phyloP scores from a whole-genome alignment of 2,329 filamentous ascomycete species.

The Cladophialophora yegresii region DNA sequence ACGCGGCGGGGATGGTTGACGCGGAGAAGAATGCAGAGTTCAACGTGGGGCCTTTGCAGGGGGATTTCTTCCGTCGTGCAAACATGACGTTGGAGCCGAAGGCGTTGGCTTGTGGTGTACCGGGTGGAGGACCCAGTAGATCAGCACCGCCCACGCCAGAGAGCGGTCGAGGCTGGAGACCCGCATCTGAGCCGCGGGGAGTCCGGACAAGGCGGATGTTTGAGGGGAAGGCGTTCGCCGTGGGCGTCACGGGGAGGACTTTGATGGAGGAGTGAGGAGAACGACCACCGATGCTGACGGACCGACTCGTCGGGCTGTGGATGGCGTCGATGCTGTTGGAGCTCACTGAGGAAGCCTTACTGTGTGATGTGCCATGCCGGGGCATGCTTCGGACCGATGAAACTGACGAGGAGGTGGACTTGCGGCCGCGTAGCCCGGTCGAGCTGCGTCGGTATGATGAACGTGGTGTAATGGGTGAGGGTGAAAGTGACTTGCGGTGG shows the following conservation, averaged over 20 bases:
- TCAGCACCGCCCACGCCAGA: constrained; percentile 24
- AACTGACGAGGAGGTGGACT: constrained; percentile 93
- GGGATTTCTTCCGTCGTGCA: constrained; percentile 49
- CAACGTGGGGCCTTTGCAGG: constrained; percentile 50
- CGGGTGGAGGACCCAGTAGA: constrained; percentile 8
- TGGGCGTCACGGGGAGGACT: constrained; percentile 89
- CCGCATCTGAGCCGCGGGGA: constrained; percentile 32
- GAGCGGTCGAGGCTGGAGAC: constrained; percentile 17
- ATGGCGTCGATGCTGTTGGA: constrained; percentile 73
- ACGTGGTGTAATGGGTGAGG: constrained; percentile 82
- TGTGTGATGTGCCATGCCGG: constrained; percentile 77
- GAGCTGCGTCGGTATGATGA: constrained; percentile 83
- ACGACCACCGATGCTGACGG: constrained; percentile 55
- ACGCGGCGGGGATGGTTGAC: constrained; percentile 35
- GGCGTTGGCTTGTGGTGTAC: constrained; percentile 17
- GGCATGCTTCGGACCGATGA: constrained; percentile 91
- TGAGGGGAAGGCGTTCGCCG: constrained; percentile 71
- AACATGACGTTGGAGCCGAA: constrained; percentile 47
- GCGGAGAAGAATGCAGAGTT: constrained; percentile 43
- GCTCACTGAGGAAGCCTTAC: constrained; percentile 90
- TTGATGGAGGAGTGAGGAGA: constrained; percentile 91
- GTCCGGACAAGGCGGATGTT: constrained; percentile 80
- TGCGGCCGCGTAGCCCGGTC: constrained; percentile 80
- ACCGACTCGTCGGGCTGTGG: constrained; percentile 66
- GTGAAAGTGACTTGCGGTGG: constrained; percentile 75